A percentile compares a stretch with the other conserved stretches of the same genome.
Evolutionary conservation across 1,284 basidiomycete species (phyloP).

Genomic region (Leccinum solheimii): DNA sequence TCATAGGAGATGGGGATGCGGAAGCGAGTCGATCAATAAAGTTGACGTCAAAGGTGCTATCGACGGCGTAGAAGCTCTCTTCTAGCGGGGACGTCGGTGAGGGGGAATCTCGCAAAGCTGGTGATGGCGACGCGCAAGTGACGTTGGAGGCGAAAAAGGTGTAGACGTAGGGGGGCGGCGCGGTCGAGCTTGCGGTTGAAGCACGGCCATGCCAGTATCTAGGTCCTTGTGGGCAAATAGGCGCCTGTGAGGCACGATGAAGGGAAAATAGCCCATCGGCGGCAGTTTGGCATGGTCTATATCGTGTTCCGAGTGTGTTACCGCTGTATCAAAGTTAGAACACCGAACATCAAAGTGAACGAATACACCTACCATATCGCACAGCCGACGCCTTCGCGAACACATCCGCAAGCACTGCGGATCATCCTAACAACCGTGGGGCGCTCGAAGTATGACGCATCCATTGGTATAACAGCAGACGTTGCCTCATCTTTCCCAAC

Average conservation of each 20-base stretch:
- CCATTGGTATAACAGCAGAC: slow-evolving; percentile 49
- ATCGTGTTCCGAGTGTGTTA: slow-evolving; percentile 62
- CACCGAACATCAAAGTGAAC: slow-evolving; percentile 3
- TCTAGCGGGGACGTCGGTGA: slow-evolving; percentile 12
- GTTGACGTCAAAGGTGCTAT: slow-evolving; percentile 24
- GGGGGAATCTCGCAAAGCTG: slow-evolving; percentile 18
- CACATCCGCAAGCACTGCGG: slow-evolving; percentile 59
- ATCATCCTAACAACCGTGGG: slow-evolving; percentile 48
- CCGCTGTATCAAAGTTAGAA: slow-evolving; percentile 42
- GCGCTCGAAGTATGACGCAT: slow-evolving; percentile 54
- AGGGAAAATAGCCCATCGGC: slow-evolving; percentile 47
- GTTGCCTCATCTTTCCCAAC: slow-evolving; percentile 52
- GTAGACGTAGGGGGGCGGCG: slow-evolving; percentile 40
- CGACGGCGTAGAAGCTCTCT: slow-evolving; percentile 24
- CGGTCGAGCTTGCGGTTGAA: slow-evolving; percentile 15
- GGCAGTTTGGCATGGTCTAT: slow-evolving; percentile 58
- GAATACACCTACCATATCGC: slow-evolving; percentile 51
- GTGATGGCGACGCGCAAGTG: slow-evolving; percentile 33
- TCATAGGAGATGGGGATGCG: slow-evolving; percentile 36
- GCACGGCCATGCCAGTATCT: slow-evolving; percentile 43
- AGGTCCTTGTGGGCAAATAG: slow-evolving; percentile 44
- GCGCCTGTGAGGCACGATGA: slow-evolving; percentile 28
- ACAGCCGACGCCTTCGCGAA: slow-evolving; percentile 65
- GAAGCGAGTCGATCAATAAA: slow-evolving; percentile 37
- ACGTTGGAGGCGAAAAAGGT: slow-evolving; percentile 50